phyloP scores from a whole-genome alignment of 176 grass and related monocot species.

The Hordeum vulgare region DNA sequence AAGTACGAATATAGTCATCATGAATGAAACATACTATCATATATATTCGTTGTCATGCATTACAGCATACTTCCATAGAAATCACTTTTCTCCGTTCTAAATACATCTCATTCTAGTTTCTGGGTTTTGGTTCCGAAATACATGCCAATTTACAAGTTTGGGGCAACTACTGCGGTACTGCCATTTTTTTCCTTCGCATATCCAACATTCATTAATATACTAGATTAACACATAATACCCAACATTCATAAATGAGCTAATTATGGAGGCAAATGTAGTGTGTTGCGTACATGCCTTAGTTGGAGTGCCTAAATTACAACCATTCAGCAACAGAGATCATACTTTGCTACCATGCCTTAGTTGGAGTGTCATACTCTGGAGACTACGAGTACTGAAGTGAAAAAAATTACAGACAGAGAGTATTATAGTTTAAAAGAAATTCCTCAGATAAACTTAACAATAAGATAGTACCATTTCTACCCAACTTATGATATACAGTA shows the following conservation, averaged over 20 bases:
- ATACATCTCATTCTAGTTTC: not conserved
- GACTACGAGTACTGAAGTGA: not conserved
- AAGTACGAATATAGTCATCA: not conserved
- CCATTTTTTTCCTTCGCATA: not conserved
- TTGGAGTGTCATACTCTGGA: not conserved
- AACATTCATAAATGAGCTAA: no score
- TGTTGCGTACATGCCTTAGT: no score
- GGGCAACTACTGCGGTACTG: not conserved
- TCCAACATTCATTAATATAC: not conserved
- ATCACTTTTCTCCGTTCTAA: not conserved
- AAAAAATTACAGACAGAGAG: not conserved
- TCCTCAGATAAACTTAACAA: not conserved
- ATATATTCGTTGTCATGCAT: not conserved
- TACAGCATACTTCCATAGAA: not conserved
- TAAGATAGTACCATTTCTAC: not conserved
- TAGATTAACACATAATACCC: no score
- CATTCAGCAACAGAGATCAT: no score
- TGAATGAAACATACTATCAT: not conserved
- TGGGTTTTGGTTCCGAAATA: not conserved
- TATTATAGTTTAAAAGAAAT: not conserved
- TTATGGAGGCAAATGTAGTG: no score
- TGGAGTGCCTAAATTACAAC: no score
- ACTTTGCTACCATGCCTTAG: no score
- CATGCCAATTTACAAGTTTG: not conserved
- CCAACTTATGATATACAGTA: not conserved